Evolutionary conservation across 805 yeast species (phyloP).

Genomic region (Brettanomyces naardenensis): DNA sequence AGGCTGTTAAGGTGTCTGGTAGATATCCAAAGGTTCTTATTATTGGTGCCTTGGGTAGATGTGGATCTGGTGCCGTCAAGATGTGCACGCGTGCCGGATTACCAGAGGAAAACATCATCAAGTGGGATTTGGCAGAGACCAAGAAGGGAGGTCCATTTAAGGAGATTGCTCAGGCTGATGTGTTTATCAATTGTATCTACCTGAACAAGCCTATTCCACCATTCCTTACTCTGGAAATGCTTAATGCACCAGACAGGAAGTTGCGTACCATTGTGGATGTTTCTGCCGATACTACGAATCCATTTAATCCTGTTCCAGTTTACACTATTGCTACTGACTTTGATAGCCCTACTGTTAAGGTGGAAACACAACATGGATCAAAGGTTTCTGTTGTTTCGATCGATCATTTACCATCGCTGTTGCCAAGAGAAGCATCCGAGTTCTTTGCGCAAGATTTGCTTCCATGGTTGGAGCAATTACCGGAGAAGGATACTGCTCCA

Average conservation of each 20-base stretch:
- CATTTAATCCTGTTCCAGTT: conserved; percentile 96
- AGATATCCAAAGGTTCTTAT: conserved; percentile 72
- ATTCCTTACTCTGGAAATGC: conserved; percentile 61
- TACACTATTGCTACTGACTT: conserved; percentile 86
- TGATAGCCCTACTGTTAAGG: conserved; percentile 82
- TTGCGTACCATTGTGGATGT: conserved; percentile 94
- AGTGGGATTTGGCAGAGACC: conserved; percentile 98
- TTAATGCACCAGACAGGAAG: conserved; percentile 63
- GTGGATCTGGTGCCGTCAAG: conserved; percentile 96
- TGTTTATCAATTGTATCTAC: conserved; percentile 94
- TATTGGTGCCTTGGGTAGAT: conserved; percentile 97
- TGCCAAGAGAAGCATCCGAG: conserved; percentile 97
- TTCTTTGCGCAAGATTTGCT: conserved; percentile 78
- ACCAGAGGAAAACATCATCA: conserved; percentile 72
- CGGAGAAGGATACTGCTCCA: conserved; percentile 72
- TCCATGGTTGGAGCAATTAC: conserved; percentile 82
- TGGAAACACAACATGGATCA: conserved; percentile 73
- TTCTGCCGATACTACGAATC: conserved; percentile 97
- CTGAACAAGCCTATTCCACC: conserved; percentile 91
- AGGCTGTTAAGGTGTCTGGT: conserved; percentile 53
- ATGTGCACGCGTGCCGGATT: conserved; percentile 76
- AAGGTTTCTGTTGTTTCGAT: conserved; percentile 87
- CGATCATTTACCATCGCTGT: conserved; percentile 90
- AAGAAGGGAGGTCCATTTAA: conserved; percentile 94
- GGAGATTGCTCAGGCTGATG: conserved; percentile 82